phyloP scores from a whole-genome alignment of 1,139 yeast species.

The Kodamaea anthophila region DNA sequence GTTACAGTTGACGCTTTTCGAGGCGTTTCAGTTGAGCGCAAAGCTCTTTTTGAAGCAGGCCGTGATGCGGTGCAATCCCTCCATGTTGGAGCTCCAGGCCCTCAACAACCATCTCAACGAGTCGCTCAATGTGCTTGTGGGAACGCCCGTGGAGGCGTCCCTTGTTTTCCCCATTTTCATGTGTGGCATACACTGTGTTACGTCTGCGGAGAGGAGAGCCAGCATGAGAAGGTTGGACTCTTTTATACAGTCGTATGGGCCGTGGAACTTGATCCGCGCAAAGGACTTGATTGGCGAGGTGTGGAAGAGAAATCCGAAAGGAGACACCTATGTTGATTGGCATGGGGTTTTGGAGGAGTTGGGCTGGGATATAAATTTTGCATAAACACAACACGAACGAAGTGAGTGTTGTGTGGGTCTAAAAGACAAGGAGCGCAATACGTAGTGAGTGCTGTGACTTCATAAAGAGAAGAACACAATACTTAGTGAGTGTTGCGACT shows the following conservation, averaged over 20 bases:
- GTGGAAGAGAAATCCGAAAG: slow-evolving; percentile 35
- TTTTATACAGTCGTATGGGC: slow-evolving; percentile 56
- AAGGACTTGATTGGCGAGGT: slow-evolving; percentile 52
- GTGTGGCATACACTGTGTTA: slow-evolving; percentile 64
- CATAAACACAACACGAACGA: slow-evolving; percentile 17
- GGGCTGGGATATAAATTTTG: slow-evolving; percentile 79
- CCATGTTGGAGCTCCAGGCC: slow-evolving; percentile 59
- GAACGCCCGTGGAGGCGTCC: slow-evolving; percentile 64
- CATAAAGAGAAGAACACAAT: too few species aligned
- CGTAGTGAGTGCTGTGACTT: too few species aligned
- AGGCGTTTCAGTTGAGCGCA: slow-evolving; percentile 65
- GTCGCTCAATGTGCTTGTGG: slow-evolving; percentile 57
- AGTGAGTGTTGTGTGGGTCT: too few species aligned
- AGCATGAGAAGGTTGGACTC: slow-evolving; percentile 51
- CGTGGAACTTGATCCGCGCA: slow-evolving; percentile 61
- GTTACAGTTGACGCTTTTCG: slow-evolving; percentile 64
- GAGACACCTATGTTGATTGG: slow-evolving; percentile 52
- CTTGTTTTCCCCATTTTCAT: slow-evolving; percentile 72
- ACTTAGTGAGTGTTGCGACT: too few species aligned
- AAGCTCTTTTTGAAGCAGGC: slow-evolving; percentile 63
- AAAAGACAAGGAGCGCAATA: too few species aligned
- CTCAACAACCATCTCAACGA: slow-evolving; percentile 49
- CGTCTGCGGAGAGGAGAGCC: slow-evolving; percentile 39
- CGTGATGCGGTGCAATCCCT: slow-evolving; percentile 53
- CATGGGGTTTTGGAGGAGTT: slow-evolving; percentile 55